phyloP scores from a whole-genome alignment of 1,284 basidiomycete species.

The Peniophora sp. region DNA sequence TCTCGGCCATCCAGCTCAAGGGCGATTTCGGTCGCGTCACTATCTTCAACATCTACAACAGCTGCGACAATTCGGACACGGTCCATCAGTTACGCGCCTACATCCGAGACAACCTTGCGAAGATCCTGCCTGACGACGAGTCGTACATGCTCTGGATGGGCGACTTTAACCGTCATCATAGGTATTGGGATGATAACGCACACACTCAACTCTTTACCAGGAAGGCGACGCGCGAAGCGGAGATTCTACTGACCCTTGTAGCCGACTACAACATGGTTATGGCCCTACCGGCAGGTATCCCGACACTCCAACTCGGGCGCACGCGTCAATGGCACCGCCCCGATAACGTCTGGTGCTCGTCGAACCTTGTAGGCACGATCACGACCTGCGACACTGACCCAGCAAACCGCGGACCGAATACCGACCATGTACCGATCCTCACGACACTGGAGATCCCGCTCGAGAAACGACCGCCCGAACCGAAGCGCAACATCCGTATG shows the following conservation, averaged over 20 bases:
- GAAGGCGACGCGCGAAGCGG: slow-evolving; percentile 8
- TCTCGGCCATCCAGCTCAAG: neutral
- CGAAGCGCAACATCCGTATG: slow-evolving; percentile 26
- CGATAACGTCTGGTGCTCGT: slow-evolving; percentile 25
- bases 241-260: slow-evolving; percentile 16
- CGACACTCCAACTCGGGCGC: slow-evolving; percentile 17
- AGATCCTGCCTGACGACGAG: neutral
- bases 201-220: slow-evolving; percentile 30
- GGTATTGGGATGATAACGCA: slow-evolving; percentile 30
- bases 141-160: slow-evolving; percentile 26
- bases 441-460: slow-evolving; percentile 9
- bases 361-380: slow-evolving; percentile 10
- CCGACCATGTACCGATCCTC: slow-evolving; percentile 22
- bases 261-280: slow-evolving; percentile 14
- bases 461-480: slow-evolving; percentile 25
- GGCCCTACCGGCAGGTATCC: slow-evolving; percentile 19
- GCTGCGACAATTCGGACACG: neutral
- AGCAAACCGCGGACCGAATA: slow-evolving; percentile 6
- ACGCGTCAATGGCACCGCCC: slow-evolving; percentile 21
- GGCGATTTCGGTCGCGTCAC: neutral
- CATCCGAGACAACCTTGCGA: neutral
- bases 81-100: neutral
- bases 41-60: slow-evolving; percentile 4
- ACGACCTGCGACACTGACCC: slow-evolving; percentile 12
- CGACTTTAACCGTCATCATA: slow-evolving; percentile 45